Conservation (phyloP, 768 basidiomycete genomes). For the Mycena maculata region DNA sequence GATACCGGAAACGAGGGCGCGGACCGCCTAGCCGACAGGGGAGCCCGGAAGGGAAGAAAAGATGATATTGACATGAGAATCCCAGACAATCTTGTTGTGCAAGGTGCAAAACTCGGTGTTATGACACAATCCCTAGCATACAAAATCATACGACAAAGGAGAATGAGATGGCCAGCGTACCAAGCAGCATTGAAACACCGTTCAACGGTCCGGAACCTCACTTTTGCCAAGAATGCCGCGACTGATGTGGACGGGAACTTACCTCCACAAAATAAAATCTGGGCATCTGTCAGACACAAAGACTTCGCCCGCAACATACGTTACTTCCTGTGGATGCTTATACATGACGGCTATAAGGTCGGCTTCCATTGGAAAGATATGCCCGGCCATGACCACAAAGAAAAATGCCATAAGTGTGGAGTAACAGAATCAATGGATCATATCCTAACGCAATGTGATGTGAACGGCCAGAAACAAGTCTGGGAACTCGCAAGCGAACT, state of each 20-base stretch:
- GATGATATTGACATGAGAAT: conserved; percentile 10
- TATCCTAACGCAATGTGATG: no score
- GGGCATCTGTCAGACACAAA: conserved; percentile 26
- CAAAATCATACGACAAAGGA: conserved; percentile 14
- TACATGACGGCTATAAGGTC: no score
- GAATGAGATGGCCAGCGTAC: no score
- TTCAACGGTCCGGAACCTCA: conserved; percentile 7
- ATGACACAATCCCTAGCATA: conserved; percentile 38
- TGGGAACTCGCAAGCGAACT: no score
- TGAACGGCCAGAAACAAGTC: no score
- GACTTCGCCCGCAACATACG: conserved; percentile 19
- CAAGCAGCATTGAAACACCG: neutral
- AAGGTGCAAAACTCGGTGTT: conserved; percentile 28
- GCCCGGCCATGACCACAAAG: no score
- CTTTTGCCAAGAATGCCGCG: conserved; percentile 7
- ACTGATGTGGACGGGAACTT: neutral
- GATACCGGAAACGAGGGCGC: conserved; percentile 39
- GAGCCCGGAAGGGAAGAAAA: conserved; percentile 5
- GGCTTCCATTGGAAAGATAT: no score
- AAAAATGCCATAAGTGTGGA: no score
- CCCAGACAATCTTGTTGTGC: neutral
- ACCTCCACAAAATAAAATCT: conserved; percentile 18
- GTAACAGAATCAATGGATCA: no score
- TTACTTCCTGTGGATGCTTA: no score
- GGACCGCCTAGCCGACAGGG: conserved; percentile 35